Evolutionary conservation across 345 rosid species (phyloP), one percentile per base, ranked within the genome.

Genomic region (Arabis hirsuta): DNA sequence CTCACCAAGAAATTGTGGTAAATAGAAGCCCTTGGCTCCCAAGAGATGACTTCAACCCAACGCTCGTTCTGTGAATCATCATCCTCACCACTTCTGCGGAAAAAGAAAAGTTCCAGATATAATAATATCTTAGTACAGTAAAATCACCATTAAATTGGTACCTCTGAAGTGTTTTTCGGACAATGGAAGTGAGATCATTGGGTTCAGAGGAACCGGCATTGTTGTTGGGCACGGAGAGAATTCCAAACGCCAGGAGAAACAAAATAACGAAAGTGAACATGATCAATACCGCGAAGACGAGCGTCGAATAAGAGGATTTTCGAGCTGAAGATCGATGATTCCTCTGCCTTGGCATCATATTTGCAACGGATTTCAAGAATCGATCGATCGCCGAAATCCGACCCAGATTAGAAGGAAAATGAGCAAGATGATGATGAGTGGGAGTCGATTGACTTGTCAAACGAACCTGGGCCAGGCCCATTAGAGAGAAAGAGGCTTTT

Each of bases 1-100:
- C 91, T 86, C 27, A 95, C 97, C 93, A 95, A 78, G 66, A 95
- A 91, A 79, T 91, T 94, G 74, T 87, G 99, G 80, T 89, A 89
- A 55, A 94, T 36, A 74, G 81, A 82, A 57, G 96, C 96, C 55
- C 96, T 81, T 78, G 99, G 97, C 80, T 91, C 97, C 96, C 97
- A 94, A 0, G 96, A 94, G 80, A 94, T 84, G 41, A 91, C 82
- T 75, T 94, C 97, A 26, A 82, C 93, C 97, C 96, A 89, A 53
- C 76, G 87, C 76, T 87, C 93, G 14, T 71, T 81, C 77, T 71
- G 72, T 51, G 80, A 82, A 19, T 78, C 91, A 19, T 78, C 91
- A 67, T 81, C 91, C 9, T 46, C 84, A 4, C 65, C 87, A 16
- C 65, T 74, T 56, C 87, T 83, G 62, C 56, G 66, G 47, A 52